These are phyloP conservation scores for Syzygium grande DNA, from an alignment of 345 rosid species.

Conservation along the genomic window DNA sequence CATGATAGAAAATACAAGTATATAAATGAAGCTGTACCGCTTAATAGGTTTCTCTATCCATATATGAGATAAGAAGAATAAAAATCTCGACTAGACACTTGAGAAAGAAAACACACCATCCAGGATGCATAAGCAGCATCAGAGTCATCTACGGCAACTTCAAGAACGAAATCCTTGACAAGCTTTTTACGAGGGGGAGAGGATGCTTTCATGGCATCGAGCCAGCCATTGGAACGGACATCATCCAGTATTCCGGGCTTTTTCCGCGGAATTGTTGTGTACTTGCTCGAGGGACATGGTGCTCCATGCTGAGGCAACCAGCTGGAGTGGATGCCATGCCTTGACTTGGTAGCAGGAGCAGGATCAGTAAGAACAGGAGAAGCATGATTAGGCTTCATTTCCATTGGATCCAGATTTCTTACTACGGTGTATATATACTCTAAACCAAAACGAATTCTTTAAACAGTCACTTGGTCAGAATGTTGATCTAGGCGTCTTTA, in stretches of 20 bases:
- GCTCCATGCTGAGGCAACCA: slow-evolving; percentile 40
- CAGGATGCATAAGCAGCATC: slow-evolving; percentile 57
- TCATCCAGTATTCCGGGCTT: slow-evolving; percentile 70
- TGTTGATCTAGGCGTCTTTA: slow-evolving; percentile 2
- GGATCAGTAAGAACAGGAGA: slow-evolving; percentile 79
- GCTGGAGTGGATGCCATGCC: slow-evolving; percentile 49
- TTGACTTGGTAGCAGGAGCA: slow-evolving; percentile 49
- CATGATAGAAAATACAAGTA: neutral
- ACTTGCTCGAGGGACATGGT: slow-evolving; percentile 42
- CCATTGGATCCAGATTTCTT: slow-evolving; percentile 39
- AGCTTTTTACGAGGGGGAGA: slow-evolving; percentile 88
- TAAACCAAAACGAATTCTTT: neutral
- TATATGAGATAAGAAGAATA: neutral
- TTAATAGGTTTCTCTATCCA: neutral
- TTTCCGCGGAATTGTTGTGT: slow-evolving; percentile 34
- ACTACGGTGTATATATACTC: slow-evolving; percentile 4
- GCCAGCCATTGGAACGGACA: slow-evolving; percentile 84
- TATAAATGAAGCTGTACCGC: neutral
- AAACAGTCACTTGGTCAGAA: slow-evolving; percentile 4
- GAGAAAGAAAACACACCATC: slow-evolving; percentile 42
- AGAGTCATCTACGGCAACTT: slow-evolving; percentile 46
- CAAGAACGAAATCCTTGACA: slow-evolving; percentile 42
- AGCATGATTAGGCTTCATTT: slow-evolving; percentile 49
- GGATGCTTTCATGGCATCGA: slow-evolving; percentile 91
- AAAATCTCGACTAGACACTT: neutral